Conservation (phyloP, 352 stramenopile genomes). For the Pythium monospermum region DNA sequence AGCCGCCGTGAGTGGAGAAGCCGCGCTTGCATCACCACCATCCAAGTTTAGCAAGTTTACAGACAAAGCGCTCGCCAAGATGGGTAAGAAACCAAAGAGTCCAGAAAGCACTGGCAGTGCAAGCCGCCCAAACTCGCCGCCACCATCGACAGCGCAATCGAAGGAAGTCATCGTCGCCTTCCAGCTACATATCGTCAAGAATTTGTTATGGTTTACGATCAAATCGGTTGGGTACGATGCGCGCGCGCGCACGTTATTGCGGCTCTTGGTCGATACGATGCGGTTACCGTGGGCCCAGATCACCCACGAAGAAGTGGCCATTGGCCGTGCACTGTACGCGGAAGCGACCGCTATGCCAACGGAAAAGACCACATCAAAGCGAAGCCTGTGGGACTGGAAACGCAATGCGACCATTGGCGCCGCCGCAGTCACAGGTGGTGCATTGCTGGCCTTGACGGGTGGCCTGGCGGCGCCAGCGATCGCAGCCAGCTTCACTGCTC, state of each 20-base stretch:
- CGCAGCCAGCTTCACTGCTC: conserved; percentile 43
- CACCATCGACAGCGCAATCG: not conserved
- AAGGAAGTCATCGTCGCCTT: conserved; percentile 33
- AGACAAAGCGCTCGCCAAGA: conserved; percentile 16
- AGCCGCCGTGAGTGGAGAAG: not conserved
- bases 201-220: conserved; percentile 75
- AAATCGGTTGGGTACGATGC: conserved; percentile 78
- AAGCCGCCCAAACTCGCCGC: conserved; percentile 1
- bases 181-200: conserved; percentile 54
- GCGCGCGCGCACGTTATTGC: conserved; percentile 47
- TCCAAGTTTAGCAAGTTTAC: conserved; percentile 17
- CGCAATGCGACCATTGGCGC: conserved; percentile 68
- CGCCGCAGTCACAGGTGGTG: conserved; percentile 62
- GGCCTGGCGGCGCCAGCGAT: conserved; percentile 60
- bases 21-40: not conserved
- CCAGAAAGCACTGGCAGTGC: conserved; percentile 19
- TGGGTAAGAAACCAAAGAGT: conserved; percentile 30
- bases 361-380: conserved; percentile 51
- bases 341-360: conserved; percentile 72
- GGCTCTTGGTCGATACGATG: conserved; percentile 42
- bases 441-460: conserved; percentile 68
- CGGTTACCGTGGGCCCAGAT: conserved; percentile 55
- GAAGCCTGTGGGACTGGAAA: conserved; percentile 74
- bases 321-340: conserved; percentile 62
- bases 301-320: conserved; percentile 58